A percentile compares a stretch with the other conserved stretches of the same genome.
Conservation (phyloP, 768 basidiomycete species). For the Coprinopsis sp. region DNA sequence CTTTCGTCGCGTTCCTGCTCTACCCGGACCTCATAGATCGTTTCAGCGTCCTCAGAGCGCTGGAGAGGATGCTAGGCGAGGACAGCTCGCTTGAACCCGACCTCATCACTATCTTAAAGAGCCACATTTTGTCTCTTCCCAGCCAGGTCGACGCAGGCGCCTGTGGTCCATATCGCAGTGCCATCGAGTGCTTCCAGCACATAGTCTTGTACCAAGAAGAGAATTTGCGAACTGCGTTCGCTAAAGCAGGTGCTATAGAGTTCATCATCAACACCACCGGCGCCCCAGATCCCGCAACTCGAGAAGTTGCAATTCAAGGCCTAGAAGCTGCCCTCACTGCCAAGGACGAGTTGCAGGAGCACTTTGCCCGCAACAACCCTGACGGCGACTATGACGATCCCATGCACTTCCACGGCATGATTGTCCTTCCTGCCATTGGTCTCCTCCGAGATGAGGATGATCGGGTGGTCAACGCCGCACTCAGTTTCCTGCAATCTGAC, state of each 20-base stretch:
- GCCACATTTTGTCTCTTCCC: neutral
- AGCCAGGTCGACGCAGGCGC: neutral
- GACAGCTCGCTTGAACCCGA: neutral
- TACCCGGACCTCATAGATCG: neutral
- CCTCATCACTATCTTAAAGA: neutral
- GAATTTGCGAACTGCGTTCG: neutral
- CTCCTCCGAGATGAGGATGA: constrained; percentile 5
- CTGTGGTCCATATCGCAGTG: neutral
- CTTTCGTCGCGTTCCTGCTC: neutral
- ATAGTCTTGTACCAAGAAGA: neutral
- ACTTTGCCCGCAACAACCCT: neutral
- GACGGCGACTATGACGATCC: neutral
- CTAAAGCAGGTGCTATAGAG: neutral
- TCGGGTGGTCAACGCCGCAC: neutral
- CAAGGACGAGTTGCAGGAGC: neutral
- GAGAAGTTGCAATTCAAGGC: neutral
- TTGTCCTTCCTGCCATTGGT: constrained; percentile 3
- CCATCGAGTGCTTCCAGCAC: constrained; percentile 1
- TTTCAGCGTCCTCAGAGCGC: neutral
- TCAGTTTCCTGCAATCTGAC: constrained; percentile 4
- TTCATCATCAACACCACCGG: neutral
- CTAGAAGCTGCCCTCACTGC: neutral
- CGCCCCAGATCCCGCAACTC: neutral
- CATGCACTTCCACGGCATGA: neutral
- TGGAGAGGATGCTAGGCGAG: neutral